These are phyloP conservation scores for Cladophialophora bantiana DNA, from an alignment of 2,329 filamentous ascomycete species.

Conservation along the genomic window DNA sequence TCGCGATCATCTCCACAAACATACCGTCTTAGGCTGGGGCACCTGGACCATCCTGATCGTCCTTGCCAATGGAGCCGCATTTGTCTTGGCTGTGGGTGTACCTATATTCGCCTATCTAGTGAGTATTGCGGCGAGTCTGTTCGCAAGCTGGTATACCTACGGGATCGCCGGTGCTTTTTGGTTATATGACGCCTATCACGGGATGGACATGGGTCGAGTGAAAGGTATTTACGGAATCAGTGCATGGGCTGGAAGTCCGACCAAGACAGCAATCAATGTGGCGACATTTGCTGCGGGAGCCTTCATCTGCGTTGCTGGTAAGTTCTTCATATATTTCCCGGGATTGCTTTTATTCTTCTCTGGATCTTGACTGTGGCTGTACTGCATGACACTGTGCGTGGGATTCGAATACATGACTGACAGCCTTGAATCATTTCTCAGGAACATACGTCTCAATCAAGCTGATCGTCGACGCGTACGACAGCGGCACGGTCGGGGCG, in stretches of 20 bases:
- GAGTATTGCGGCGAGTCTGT: constrained; percentile 58
- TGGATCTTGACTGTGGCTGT: background rate
- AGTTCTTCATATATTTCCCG: background rate
- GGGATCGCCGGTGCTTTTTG: constrained; percentile 62
- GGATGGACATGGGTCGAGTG: constrained; percentile 39
- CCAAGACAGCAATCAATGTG: constrained; percentile 50
- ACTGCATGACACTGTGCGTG: background rate
- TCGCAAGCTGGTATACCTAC: constrained; percentile 63
- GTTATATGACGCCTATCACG: constrained; percentile 58
- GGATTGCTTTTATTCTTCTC: background rate
- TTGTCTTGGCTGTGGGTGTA: constrained; percentile 56
- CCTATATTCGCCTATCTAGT: constrained; percentile 63
- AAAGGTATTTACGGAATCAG: constrained; percentile 44
- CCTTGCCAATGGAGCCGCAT: constrained; percentile 54
- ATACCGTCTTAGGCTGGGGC: constrained; percentile 57
- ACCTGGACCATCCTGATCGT: constrained; percentile 58
- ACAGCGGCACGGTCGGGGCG: constrained; percentile 28
- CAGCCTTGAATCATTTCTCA: constrained; percentile 56
- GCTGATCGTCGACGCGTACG: constrained; percentile 42
- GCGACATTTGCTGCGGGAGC: constrained; percentile 54
- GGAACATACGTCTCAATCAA: constrained; percentile 60
- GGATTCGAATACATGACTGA: background rate
- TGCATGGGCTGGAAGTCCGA: constrained; percentile 49
- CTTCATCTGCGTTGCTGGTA: constrained; percentile 39
- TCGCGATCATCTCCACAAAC: constrained; percentile 54